Base-by-base conservation (phyloP, 106 monocot genomes). In the Dendrobium catenatum region DNA sequence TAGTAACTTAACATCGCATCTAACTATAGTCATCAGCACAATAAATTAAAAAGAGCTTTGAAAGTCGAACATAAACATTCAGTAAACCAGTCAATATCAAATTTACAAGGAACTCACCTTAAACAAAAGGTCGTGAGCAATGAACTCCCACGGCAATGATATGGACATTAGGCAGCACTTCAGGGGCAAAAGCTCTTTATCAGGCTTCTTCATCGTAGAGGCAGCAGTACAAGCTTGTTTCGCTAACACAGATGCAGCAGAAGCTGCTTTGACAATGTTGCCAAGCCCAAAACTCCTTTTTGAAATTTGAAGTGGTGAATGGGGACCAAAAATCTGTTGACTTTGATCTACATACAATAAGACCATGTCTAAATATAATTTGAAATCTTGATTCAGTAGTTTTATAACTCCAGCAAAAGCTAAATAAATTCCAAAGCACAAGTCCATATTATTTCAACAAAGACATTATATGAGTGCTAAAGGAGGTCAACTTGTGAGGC, bases 131-230 rank as follows among this genome's bases (percentile, higher is more conserved):
- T 98, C 97, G 82, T 94, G 90, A 8, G 94, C 97, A 64, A 98
- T 92, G 84, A 80, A 55, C 43, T 98, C 94, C 97, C 97, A 98
- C 4, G 97, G 94, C 79, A 98, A 89, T 79, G 92, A 87, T 54
- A 97, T 91, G 2, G 96, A 97, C 92, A 97, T 94, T 86, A 98
- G 91, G 76, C 91, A 92, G 75, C 97, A 98, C 80, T 92, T 98
- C 18, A 94, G 87, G 55, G 97, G 94, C 68, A 98, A 55, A 59
- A 92, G 51, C 24, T 89, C 86, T 73, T 66, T 46, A 72, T 84
- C 82, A 73, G 79, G 48, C 78, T 84, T 86, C n/a, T 67, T 80
- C 19, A 58, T 78, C 9, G 86, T 43, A 73, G 89, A 86, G 20
- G 93, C 83, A 33, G 91, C 80, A 13, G 51, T 51, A 51, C 13